Evolutionary conservation across 2,329 filamentous ascomycete genomes (phyloP).

Genomic region (Nemania sp.): DNA sequence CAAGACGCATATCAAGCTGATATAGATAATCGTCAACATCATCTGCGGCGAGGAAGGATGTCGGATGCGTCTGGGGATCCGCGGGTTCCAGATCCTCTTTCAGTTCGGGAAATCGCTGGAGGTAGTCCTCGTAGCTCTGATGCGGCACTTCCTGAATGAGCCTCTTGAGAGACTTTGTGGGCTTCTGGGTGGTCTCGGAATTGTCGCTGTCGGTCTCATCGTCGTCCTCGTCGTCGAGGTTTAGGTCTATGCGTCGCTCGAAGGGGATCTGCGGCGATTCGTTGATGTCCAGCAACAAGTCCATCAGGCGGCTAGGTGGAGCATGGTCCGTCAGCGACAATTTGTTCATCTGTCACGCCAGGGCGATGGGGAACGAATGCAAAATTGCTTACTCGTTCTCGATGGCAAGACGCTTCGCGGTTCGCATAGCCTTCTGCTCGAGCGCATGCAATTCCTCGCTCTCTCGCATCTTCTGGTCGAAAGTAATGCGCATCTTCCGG

Average conservation of each 20-base stretch:
- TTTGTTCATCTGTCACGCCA: conserved; percentile 4
- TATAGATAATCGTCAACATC: conserved; percentile 77
- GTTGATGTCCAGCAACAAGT: conserved; percentile 89
- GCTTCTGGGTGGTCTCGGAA: conserved; percentile 43
- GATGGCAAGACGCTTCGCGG: conserved; percentile 81
- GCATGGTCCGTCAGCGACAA: conserved; percentile 28
- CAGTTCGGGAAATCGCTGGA: conserved; percentile 65
- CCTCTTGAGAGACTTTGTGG: conserved; percentile 53
- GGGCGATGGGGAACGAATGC: conserved; percentile 28
- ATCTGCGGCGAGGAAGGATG: conserved; percentile 69
- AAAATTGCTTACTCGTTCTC: conserved; percentile 79
- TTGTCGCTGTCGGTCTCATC: conserved; percentile 49
- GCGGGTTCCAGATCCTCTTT: conserved; percentile 54
- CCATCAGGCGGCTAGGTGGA: conserved; percentile 74
- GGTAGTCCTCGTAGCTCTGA: conserved; percentile 55
- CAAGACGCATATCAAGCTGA: conserved; percentile 61
- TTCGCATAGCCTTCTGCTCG: conserved; percentile 79
- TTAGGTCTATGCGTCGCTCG: conserved; percentile 75
- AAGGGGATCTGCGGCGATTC: conserved; percentile 76
- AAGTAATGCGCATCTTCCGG: conserved; percentile 81
- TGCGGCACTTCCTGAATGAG: conserved; percentile 60
- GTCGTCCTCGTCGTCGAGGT: conserved; percentile 49
- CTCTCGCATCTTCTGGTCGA: conserved; percentile 77
- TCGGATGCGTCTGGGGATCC: conserved; percentile 60
- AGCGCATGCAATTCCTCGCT: conserved; percentile 82